These are phyloP conservation scores for Dactylellina parvicollis DNA, from an alignment of 2,329 filamentous ascomycete genomes.

Conservation along the genomic window DNA sequence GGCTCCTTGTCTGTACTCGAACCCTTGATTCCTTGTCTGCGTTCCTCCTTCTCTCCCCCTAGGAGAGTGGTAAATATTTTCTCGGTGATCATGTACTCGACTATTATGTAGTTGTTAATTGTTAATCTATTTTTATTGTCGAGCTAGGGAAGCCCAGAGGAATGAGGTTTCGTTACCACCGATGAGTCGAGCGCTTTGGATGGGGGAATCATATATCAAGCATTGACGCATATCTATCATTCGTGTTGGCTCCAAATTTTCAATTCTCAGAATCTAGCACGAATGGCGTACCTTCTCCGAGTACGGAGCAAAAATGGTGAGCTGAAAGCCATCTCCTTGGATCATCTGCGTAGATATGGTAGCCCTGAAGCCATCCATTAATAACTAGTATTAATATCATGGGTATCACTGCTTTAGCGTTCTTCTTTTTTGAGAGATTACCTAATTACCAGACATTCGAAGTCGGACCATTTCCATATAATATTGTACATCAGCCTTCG, in stretches of 20 bases:
- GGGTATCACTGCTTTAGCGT: not conserved
- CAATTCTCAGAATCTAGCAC: not conserved
- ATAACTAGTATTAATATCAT: not conserved
- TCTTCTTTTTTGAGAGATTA: not conserved
- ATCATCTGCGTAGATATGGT: constrained; percentile 82
- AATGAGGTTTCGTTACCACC: constrained; percentile 63
- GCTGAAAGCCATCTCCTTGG: constrained; percentile 74
- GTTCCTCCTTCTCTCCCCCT: constrained; percentile 69
- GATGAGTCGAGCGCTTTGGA: constrained; percentile 75
- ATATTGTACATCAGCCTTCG: not conserved
- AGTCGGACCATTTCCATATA: constrained; percentile 3
- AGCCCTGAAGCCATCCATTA: constrained; percentile 83
- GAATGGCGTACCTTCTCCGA: constrained; percentile 64
- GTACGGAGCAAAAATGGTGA: constrained; percentile 85
- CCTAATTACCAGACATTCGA: constrained; percentile 3
- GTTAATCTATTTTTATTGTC: not conserved
- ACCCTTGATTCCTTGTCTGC: constrained; percentile 62
- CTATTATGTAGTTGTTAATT: constrained; percentile 8
- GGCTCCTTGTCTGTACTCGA: constrained; percentile 62
- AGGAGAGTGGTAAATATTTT: constrained; percentile 74
- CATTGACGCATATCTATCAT: constrained; percentile 78
- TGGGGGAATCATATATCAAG: constrained; percentile 79
- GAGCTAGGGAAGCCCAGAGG: not conserved
- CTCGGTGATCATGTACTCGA: constrained; percentile 87
- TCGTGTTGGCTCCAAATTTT: constrained; percentile 6